phyloP scores from a whole-genome alignment of 306 rosid genomes.

The Luffa acutangula region DNA sequence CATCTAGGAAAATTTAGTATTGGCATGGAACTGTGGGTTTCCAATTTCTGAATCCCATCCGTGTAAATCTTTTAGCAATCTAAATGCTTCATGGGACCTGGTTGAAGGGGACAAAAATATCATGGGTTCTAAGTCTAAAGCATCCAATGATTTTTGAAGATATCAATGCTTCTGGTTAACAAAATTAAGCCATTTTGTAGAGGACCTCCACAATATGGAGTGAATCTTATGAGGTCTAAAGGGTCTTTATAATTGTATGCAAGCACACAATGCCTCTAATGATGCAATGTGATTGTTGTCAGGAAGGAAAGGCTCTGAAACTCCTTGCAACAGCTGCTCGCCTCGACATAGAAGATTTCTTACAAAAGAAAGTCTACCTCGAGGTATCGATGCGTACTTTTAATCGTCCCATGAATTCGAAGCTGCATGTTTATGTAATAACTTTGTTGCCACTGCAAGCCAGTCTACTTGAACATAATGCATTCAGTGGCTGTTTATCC shows the following conservation, averaged over 20 bases:
- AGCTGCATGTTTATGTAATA: not conserved
- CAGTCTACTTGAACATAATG: not conserved
- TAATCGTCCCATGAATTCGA: not conserved
- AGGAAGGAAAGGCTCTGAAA: slow-evolving; percentile 95
- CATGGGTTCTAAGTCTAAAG: not conserved
- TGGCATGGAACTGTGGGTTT: not conserved
- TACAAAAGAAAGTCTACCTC: slow-evolving; percentile 87
- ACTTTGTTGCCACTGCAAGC: not conserved
- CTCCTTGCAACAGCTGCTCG: slow-evolving; percentile 91
- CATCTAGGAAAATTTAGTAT: not conserved
- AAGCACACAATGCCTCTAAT: not conserved
- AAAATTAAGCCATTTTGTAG: not conserved
- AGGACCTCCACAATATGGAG: not conserved
- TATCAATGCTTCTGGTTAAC: no score
- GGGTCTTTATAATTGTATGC: not conserved
- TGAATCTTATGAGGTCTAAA: not conserved
- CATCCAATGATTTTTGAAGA: not conserved
- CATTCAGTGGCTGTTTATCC: not conserved
- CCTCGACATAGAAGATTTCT: slow-evolving; percentile 75
- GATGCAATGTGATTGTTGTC: slow-evolving; percentile 13
- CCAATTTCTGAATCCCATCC: not conserved
- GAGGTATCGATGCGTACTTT: slow-evolving; percentile 37
- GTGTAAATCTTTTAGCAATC: no score
- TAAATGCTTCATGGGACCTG: not conserved
- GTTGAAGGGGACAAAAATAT: not conserved